Conservation (phyloP, 108 stramenopile species). For the Nitzschia sp. region DNA sequence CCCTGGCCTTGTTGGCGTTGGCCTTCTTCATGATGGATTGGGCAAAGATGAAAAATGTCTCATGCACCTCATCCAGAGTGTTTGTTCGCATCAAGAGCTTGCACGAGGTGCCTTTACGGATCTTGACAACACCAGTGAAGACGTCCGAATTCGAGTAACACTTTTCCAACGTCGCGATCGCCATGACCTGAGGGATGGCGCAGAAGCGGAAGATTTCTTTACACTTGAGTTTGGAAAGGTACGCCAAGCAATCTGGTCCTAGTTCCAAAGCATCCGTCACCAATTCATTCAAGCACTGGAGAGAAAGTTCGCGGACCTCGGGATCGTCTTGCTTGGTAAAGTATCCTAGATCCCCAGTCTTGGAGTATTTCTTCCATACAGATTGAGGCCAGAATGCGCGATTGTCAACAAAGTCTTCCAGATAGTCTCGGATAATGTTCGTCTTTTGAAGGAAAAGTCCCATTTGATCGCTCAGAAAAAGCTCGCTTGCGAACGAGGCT, state of each 20-base stretch:
- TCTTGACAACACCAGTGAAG: constrained; percentile 98
- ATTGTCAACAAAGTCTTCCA: constrained; percentile 99
- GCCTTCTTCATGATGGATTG: constrained; percentile 55
- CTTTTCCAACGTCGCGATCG: constrained; percentile 98
- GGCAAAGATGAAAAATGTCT: constrained; percentile 71
- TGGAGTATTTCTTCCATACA: constrained; percentile 91
- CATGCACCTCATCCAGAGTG: constrained; percentile 72
- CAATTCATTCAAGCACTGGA: constrained; percentile 93
- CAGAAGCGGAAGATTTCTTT: constrained; percentile 96
- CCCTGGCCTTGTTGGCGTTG: constrained; percentile 34
- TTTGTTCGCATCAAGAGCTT: constrained; percentile 75
- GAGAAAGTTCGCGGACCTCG: constrained; percentile 48
- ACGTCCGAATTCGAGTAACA: constrained; percentile 92
- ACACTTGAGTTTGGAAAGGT: constrained; percentile 85
- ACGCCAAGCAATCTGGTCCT: constrained; percentile 92
- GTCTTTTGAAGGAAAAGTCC: constrained; percentile 99
- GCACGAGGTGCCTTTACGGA: constrained; percentile 88
- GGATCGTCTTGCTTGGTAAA: constrained; percentile 69
- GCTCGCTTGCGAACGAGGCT: constrained; percentile 55
- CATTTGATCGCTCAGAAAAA: constrained; percentile 94
- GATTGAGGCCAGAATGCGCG: constrained; percentile 98
- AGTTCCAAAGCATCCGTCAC: constrained; percentile 96
- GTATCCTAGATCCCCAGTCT: constrained; percentile 82
- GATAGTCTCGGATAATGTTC: constrained; percentile 99
- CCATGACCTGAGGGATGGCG: constrained; percentile 99